A percentile compares a stretch with the other conserved stretches of the same genome.
These are phyloP conservation scores for Colletotrichum kahawae DNA, from an alignment of 2,329 filamentous ascomycete species.

Conservation along the genomic window DNA sequence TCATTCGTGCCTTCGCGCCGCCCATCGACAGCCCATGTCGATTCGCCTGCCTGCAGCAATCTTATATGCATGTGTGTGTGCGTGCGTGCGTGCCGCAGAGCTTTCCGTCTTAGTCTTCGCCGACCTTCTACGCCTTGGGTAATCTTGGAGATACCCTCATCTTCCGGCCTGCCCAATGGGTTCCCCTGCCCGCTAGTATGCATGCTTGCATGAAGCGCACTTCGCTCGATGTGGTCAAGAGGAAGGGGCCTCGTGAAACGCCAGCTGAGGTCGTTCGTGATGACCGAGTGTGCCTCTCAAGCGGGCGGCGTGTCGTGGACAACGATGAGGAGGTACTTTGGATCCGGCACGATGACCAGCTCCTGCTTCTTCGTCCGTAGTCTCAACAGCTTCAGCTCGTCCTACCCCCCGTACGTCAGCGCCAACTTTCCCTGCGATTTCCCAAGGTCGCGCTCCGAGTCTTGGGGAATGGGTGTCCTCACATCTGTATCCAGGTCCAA, in stretches of 20 bases:
- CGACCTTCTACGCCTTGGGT: not conserved
- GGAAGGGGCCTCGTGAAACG: not conserved
- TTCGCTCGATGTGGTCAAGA: not conserved
- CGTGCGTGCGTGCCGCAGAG: not conserved
- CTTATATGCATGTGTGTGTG: not conserved
- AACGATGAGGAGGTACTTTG: constrained; percentile 79
- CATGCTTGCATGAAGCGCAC: not conserved
- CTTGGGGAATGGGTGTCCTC: constrained; percentile 21
- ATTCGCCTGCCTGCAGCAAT: not conserved
- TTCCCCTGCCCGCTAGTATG: not conserved
- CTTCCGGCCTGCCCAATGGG: not conserved
- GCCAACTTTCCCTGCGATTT: not conserved
- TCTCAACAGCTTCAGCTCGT: constrained; percentile 78
- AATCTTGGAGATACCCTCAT: not conserved
- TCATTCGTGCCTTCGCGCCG: constrained; percentile 9
- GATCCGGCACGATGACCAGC: constrained; percentile 81
- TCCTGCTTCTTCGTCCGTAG: constrained; percentile 86
- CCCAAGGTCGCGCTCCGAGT: not conserved
- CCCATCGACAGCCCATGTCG: not conserved
- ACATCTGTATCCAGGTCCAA: constrained; percentile 75
- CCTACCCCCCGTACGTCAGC: constrained; percentile 45
- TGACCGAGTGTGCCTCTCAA: constrained; percentile 35
- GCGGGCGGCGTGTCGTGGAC: constrained; percentile 81
- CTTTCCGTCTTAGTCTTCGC: not conserved
- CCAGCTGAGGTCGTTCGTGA: not conserved